A percentile compares a stretch with the other conserved stretches of the same genome.
Evolutionary conservation across 1,139 yeast genomes (phyloP).

Genomic region (Taphrina confusa): DNA sequence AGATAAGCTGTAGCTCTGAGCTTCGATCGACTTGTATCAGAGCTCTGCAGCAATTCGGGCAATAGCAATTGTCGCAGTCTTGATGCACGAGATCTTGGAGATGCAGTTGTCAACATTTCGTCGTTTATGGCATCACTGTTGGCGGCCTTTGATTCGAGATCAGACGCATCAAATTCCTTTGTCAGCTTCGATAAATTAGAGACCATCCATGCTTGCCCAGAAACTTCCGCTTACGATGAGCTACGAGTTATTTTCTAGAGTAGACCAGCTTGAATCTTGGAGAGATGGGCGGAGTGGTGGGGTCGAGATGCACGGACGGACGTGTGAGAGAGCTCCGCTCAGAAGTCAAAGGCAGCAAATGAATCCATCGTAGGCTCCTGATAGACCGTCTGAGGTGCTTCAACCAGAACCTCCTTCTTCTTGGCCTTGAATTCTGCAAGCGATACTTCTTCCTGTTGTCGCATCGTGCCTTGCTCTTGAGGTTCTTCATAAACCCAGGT

Average conservation of each 20-base stretch:
- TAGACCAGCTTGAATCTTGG: too few species aligned
- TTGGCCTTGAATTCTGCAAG: slow-evolving; percentile 10
- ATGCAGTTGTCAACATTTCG: neutral
- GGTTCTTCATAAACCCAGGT: slow-evolving; percentile 7
- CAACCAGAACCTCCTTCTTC: slow-evolving; percentile 17
- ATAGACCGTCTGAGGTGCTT: slow-evolving; percentile 22
- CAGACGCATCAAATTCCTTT: neutral
- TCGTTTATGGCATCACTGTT: neutral
- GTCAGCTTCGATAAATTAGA: neutral
- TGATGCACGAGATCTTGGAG: neutral
- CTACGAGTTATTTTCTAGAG: too few species aligned
- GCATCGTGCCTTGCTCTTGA: neutral
- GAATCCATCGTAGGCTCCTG: slow-evolving; percentile 34
- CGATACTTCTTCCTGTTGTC: slow-evolving; percentile 4
- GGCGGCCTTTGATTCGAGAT: neutral
- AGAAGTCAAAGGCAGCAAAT: slow-evolving; percentile 32
- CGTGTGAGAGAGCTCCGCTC: slow-evolving; percentile 9
- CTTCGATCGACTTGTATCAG: neutral
- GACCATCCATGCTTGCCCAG: neutral
- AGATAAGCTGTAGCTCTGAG: slow-evolving; percentile 20
- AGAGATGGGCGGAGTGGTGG: neutral
- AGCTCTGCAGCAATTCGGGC: slow-evolving; percentile 1
- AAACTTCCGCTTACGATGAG: neutral
- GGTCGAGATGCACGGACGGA: neutral
- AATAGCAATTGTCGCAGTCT: neutral